Conservation (phyloP, 192 early-diverging fungal species). For the Coemansia furcata region DNA sequence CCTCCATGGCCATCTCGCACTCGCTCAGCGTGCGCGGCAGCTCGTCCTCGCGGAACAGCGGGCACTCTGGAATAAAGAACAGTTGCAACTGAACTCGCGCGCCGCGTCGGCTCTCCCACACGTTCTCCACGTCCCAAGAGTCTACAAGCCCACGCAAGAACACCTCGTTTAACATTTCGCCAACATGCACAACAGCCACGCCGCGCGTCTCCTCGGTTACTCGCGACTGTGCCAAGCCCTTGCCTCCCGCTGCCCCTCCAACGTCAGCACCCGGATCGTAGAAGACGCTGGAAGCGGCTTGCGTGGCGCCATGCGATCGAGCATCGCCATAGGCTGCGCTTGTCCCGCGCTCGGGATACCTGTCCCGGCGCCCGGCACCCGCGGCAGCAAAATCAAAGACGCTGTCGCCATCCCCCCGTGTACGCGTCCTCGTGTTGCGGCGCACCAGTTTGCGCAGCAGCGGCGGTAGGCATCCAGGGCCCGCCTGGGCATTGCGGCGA, state of each 20-base stretch:
- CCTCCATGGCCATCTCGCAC: conserved; percentile 54
- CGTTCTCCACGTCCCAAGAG: conserved; percentile 54
- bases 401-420: conserved; percentile 29
- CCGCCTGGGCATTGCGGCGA: conserved; percentile 2
- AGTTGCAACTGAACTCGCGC: conserved; percentile 53
- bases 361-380: neutral
- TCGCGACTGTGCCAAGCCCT: conserved; percentile 40
- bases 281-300: conserved; percentile 49
- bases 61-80: conserved; percentile 54
- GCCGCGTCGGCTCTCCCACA: conserved; percentile 50
- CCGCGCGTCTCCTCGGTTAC: conserved; percentile 56
- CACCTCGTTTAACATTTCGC: conserved; percentile 52
- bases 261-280: conserved; percentile 35
- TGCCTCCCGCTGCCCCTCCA: neutral
- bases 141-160: conserved; percentile 50
- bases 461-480: conserved; percentile 37
- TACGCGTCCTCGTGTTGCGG: conserved; percentile 48
- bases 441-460: conserved; percentile 44
- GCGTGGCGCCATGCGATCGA: conserved; percentile 42
- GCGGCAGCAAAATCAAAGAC: conserved; percentile 43
- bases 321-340: conserved; percentile 32
- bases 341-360: conserved; percentile 28
- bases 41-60: conserved; percentile 52
- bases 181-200: conserved; percentile 48
- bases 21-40: conserved; percentile 50